Base-by-base conservation (phyloP, 106 monocot genomes). In the Dendrobium officinale region DNA sequence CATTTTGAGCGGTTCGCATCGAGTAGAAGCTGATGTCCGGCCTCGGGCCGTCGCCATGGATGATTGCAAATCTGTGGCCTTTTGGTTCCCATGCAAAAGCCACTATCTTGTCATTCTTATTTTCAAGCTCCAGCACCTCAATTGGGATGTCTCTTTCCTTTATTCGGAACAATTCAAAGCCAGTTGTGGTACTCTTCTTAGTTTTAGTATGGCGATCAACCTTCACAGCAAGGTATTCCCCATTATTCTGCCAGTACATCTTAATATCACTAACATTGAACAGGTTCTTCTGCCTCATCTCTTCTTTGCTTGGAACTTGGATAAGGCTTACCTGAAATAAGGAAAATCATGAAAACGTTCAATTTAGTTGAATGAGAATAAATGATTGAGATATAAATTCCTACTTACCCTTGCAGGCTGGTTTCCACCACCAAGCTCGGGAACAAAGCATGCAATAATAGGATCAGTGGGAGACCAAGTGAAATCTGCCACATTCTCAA, bases 1-100 rank as follows among this genome's bases (percentile, higher is more conserved):
- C 81, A 79, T 89, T 86, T 19, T 85, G 82, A 48, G 89, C 78
- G 42, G 94, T 94, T 76, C 84, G 75, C 96, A 97, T 94, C 11
- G 96, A 82, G 77, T 92, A 97, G 80, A 97, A 94, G 83, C 94
- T 94, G 58, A 94, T 67, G 47, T 97, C 96, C 43, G 94, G 96
- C 6, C 88, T 77, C 13, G 94, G 96, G 6, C 83, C 72, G 20
- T 97, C 96, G 41, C 96, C 96, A 79, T 97, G 96, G 45, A 97
- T 94, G 19, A 97, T 82, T 15, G 90, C 94, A 89, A 97, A 94
- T 31, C 96, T 78, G 37, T 97, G 94, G 40, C 96, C 96, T 80
- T 92, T 97, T 0, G 96, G 96, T 70, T 97, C 96, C 96, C 96
- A 97, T 42, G 90, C 94, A 85, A 97, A 97, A 20, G 96, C 94